Conservation (phyloP, 495 filamentous ascomycete genomes). For the Hypoxylon trugodes region DNA sequence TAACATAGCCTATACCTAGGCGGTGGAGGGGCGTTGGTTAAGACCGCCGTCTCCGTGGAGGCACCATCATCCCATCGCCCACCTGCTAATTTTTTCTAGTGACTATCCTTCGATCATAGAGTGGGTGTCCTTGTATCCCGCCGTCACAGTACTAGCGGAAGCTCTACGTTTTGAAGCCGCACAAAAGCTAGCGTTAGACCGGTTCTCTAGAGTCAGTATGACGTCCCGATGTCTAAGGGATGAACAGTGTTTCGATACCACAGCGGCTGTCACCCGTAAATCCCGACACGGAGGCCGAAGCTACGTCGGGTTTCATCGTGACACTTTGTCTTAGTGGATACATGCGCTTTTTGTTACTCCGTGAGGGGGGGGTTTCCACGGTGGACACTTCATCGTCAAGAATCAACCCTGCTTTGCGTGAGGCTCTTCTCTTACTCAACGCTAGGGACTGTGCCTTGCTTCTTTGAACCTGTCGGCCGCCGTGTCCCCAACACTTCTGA, state of each 20-base stretch:
- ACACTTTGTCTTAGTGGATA: slow-evolving; percentile 31
- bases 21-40: neutral
- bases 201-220: slow-evolving; percentile 14
- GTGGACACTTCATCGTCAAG: slow-evolving; percentile 2
- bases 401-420: neutral
- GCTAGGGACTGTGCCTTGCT: neutral
- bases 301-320: slow-evolving; percentile 36
- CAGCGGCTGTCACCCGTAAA: slow-evolving; percentile 35
- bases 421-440: slow-evolving; percentile 6
- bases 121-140: neutral
- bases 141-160: neutral
- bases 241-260: slow-evolving; percentile 12
- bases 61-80: neutral
- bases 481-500: slow-evolving; percentile 9
- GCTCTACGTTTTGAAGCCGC: slow-evolving; percentile 15
- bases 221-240: slow-evolving; percentile 32
- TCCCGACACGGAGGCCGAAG: slow-evolving; percentile 27
- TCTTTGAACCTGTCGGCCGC: neutral
- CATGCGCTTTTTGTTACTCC: slow-evolving; percentile 7
- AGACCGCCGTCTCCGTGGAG: neutral
- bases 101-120: neutral
- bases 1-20: too few relatives aligned
- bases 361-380: neutral
- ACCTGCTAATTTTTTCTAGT: neutral
- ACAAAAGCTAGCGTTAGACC: neutral